These are phyloP conservation scores for Crithidia expoeki DNA, from an alignment of 208 protist genomes.

Conservation along the genomic window DNA sequence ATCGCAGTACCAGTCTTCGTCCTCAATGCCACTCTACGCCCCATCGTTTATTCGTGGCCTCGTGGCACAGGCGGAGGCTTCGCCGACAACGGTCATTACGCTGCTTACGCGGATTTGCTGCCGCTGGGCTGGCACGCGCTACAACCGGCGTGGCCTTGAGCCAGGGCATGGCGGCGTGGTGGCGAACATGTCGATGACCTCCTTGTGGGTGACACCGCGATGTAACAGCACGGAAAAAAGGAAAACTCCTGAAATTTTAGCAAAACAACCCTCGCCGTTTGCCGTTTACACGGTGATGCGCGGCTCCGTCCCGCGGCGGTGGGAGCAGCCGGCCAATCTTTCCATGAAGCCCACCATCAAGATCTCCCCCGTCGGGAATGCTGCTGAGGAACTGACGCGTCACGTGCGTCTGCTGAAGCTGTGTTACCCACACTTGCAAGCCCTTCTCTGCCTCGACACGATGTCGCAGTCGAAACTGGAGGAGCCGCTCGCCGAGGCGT, in stretches of 20 bases:
- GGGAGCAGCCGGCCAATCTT: constrained; percentile 84
- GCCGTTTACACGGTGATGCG: constrained; percentile 69
- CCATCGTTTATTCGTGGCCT: constrained; percentile 72
- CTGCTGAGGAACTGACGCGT: constrained; percentile 37
- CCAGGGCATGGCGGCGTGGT: constrained; percentile 58
- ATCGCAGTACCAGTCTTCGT: not conserved
- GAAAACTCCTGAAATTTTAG: not conserved
- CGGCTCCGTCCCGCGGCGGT: constrained; percentile 77
- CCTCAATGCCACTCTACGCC: constrained; percentile 39
- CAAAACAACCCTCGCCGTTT: constrained; percentile 33
- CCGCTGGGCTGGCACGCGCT: constrained; percentile 81
- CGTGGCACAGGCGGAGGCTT: constrained; percentile 32
- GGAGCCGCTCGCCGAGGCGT: constrained; percentile 60
- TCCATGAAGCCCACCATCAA: constrained; percentile 65
- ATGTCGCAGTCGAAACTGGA: constrained; percentile 54
- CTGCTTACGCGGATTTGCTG: constrained; percentile 74
- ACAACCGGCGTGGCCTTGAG: constrained; percentile 86
- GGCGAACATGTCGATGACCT: constrained; percentile 78
- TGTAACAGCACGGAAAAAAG: not conserved
- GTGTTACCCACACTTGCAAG: constrained; percentile 35
- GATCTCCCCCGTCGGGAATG: constrained; percentile 42
- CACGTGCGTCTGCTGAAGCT: constrained; percentile 49
- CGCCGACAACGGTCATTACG: constrained; percentile 26
- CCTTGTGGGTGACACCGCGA: constrained; percentile 61
- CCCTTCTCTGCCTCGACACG: constrained; percentile 63